Evolutionary conservation across 2,329 filamentous ascomycete species (phyloP), one percentile per base, ranked within the genome.

Genomic region (Sordariomycetes sp.): DNA sequence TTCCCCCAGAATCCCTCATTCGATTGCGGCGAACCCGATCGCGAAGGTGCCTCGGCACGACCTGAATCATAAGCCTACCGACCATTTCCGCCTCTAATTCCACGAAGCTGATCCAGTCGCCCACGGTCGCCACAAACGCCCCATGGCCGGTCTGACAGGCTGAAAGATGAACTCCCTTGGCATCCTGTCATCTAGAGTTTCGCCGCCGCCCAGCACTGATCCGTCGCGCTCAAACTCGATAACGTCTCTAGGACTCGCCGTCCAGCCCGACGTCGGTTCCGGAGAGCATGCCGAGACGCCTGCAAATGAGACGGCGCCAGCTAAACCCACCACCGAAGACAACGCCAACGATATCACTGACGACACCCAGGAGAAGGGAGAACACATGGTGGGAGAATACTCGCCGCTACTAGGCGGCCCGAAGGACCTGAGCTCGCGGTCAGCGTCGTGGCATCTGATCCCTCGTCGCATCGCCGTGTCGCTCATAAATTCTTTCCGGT

Each of bases 101-200:
- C 46, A 24, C n/a, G 11, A 22, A 11, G n/a, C 46, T 50, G n/a
- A 50, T 50, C 20, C 22, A 6, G 22, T 50, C 20, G 11, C 46
- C 22, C 20, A n/a, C n/a, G 46, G 46, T 50, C 46, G 46, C 20
- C 46, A 50, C 51, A n/a, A 14, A 53, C 24, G 62, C 65, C 68
- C 75, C 74, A 82, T 85, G 82, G 82, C 79, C 78, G 73, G 71
- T 72, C 71, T 67, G 71, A 46, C 58, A 37, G 71, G 66, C 65
- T 69, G 66, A 72, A n/a, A 81, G 76, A 97, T 97, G 93, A 97
- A 97, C 85, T 96, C 92, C 68, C 80, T 96, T 78, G 96, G 94
- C 77, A 90, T 96, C 72, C 84, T 97, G 72, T 94, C 90, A 68
- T 85, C 89, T 71, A 87, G 88, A 76, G 89, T 92, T 71, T 85